These are phyloP conservation scores for Glycyrrhiza uralensis DNA, from an alignment of 306 rosid genomes.

Conservation along the genomic window DNA sequence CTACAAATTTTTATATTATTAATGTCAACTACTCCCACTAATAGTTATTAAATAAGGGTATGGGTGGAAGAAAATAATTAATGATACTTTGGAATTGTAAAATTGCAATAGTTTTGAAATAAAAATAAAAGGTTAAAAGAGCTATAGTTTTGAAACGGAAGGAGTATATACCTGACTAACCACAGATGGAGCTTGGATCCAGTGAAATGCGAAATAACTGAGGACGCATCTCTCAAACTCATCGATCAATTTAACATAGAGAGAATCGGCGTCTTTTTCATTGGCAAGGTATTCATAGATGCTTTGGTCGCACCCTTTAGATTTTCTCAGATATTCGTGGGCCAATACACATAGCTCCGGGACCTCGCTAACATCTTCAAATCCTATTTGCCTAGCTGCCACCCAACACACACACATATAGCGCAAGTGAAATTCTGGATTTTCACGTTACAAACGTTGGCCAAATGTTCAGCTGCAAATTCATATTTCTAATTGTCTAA, in stretches of 20 bases:
- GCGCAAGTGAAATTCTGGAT: not conserved
- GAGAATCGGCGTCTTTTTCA: conserved; percentile 38
- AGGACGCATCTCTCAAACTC: conserved; percentile 79
- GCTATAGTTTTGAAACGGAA: too few species aligned
- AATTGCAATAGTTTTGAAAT: too few species aligned
- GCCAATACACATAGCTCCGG: conserved; percentile 60
- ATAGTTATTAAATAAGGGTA: too few species aligned
- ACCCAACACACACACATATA: not conserved
- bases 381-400: conserved; percentile 77
- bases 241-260: conserved; percentile 43
- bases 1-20: too few species aligned
- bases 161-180: conserved; percentile 69
- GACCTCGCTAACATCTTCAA: conserved; percentile 51
- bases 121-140: too few species aligned
- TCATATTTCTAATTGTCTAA: too few species aligned
- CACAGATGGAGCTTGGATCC: conserved; percentile 61
- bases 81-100: too few species aligned
- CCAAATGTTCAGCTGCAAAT: too few species aligned
- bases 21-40: too few species aligned
- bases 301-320: conserved; percentile 51
- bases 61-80: too few species aligned
- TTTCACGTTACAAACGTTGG: not conserved
- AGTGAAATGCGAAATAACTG: conserved; percentile 73
- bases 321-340: conserved; percentile 47
- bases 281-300: conserved; percentile 48